A percentile compares a stretch with the other conserved stretches of the same genome.
These are phyloP conservation scores for Solanum phureja DNA, from an alignment of 257 asterid species.

Conservation along the genomic window DNA sequence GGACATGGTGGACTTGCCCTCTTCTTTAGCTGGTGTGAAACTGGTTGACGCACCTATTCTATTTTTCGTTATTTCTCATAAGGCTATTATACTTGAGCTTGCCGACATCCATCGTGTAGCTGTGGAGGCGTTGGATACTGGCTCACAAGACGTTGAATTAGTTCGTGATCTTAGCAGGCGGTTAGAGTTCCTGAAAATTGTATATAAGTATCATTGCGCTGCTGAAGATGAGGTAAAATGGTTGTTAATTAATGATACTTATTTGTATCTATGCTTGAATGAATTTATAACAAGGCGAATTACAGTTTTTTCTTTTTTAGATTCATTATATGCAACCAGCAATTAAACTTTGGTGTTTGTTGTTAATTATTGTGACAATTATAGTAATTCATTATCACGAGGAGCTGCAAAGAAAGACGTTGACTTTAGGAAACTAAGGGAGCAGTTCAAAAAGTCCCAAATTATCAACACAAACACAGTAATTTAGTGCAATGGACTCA, in stretches of 20 bases:
- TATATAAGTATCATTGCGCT: constrained; percentile 52
- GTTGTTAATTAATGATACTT: background rate
- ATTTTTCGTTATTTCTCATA: constrained; percentile 66
- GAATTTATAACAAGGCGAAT: background rate
- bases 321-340: background rate
- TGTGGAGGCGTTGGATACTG: constrained; percentile 37
- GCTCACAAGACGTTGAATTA: constrained; percentile 11
- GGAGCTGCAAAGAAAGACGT: background rate
- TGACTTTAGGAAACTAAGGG: background rate
- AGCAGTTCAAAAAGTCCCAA: background rate
- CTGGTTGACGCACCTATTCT: constrained; percentile 69
- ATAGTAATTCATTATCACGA: background rate
- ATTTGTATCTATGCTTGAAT: background rate
- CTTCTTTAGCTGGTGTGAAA: constrained; percentile 30
- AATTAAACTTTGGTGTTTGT: background rate
- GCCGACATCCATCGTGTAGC: constrained; percentile 37
- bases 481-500: background rate
- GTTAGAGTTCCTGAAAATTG: constrained; percentile 66
- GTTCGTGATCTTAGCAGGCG: constrained; percentile 39
- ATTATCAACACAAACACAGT: background rate
- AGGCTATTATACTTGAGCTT: constrained; percentile 63
- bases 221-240: constrained; percentile 83
- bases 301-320: background rate
- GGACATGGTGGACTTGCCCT: constrained; percentile 30
- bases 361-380: background rate